These are phyloP conservation scores for Planoprotostelium fungivorum DNA, from an alignment of 78 protist genomes.

Conservation along the genomic window DNA sequence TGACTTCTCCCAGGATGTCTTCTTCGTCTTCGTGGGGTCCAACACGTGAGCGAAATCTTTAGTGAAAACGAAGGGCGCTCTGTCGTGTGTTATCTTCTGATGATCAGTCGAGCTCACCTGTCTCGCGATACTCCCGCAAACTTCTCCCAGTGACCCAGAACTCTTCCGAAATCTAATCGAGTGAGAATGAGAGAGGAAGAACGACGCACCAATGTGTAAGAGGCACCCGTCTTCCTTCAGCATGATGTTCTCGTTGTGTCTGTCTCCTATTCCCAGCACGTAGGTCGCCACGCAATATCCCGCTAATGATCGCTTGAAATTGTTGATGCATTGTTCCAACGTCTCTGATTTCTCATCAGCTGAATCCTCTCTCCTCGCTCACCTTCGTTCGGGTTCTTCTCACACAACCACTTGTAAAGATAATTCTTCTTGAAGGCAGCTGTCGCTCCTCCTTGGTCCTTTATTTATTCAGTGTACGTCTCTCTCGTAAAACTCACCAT, in stretches of 20 bases:
- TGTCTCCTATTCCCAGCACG: slow-evolving; percentile 90
- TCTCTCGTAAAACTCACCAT: neutral
- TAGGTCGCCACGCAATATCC: slow-evolving; percentile 88
- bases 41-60: slow-evolving; percentile 83
- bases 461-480: no score
- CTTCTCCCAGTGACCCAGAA: slow-evolving; percentile 83
- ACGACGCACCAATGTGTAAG: slow-evolving; percentile 85
- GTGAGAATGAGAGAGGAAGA: slow-evolving; percentile 57
- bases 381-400: slow-evolving; percentile 26
- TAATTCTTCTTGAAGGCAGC: slow-evolving; percentile 73
- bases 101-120: slow-evolving; percentile 26
- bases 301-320: slow-evolving; percentile 20
- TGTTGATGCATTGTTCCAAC: slow-evolving; percentile 13
- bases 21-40: slow-evolving; percentile 70
- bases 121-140: slow-evolving; percentile 79
- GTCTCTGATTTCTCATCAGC: neutral
- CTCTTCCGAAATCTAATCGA: slow-evolving; percentile 94
- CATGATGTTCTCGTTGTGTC: slow-evolving; percentile 89
- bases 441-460: slow-evolving; percentile 69
- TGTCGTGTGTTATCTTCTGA: slow-evolving; percentile 81
- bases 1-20: slow-evolving; percentile 84
- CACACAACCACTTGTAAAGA: slow-evolving; percentile 69
- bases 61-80: slow-evolving; percentile 93
- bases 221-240: slow-evolving; percentile 70
- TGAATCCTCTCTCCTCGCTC: slow-evolving; percentile 11